Percentiles rank a stretch among this genome's conserved stretches.
Conservation (phyloP, 1,284 basidiomycete genomes). For the Rhodofomes roseus region DNA sequence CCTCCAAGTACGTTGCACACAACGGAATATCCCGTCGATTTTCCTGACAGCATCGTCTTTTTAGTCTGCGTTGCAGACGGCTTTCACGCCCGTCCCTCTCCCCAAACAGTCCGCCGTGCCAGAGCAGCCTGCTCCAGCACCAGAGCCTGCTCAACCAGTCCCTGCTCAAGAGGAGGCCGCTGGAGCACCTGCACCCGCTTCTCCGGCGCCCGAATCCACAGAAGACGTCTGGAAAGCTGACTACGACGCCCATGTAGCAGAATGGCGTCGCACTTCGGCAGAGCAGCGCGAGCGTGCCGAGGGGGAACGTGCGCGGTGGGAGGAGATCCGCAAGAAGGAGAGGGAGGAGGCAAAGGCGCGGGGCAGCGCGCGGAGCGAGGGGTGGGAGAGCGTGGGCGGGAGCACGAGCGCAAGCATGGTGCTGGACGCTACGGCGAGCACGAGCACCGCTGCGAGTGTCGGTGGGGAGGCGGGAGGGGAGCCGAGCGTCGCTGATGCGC, state of each 20-base stretch:
- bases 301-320: conserved; percentile 69
- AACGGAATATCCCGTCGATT: not conserved
- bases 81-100: conserved; percentile 22
- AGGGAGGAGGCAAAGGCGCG: conserved; percentile 25
- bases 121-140: conserved; percentile 15
- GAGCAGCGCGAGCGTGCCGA: conserved; percentile 74
- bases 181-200: not conserved
- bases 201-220: conserved; percentile 16
- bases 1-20: conserved; percentile 21
- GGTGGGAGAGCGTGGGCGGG: conserved; percentile 49
- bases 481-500: conserved; percentile 38
- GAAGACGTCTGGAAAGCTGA: conserved; percentile 52
- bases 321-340: conserved; percentile 46
- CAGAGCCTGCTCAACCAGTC: conserved; percentile 9
- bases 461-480: conserved; percentile 1
- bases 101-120: conserved; percentile 22
- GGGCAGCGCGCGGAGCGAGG: conserved; percentile 33
- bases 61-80: conserved; percentile 28
- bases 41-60: not conserved
- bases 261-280: conserved; percentile 74
- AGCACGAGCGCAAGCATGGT: conserved; percentile 25
- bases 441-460: conserved; percentile 17
- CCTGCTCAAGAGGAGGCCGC: conserved; percentile 2
- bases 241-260: conserved; percentile 65
- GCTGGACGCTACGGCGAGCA: conserved; percentile 18